Percentiles rank a stretch among this genome's conserved stretches.
Conservation (phyloP, 306 rosid species). For the Rosa persica region DNA sequence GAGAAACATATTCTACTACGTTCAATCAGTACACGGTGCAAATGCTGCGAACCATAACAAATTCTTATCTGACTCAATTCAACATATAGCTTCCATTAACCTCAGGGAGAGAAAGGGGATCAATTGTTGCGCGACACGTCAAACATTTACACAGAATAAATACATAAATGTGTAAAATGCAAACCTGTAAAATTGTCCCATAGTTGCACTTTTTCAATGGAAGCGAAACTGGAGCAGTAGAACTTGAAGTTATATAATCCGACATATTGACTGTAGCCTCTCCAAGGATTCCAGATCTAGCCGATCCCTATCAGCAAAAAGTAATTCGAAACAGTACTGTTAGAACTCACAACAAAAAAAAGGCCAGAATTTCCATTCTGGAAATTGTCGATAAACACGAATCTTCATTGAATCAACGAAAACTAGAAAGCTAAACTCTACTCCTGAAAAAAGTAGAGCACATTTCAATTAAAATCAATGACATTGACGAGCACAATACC, state of each 20-base stretch:
- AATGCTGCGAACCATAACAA: not conserved
- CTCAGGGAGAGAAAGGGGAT: not conserved
- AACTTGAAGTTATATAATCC: constrained; percentile 29
- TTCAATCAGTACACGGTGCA: not conserved
- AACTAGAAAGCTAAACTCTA: not conserved
- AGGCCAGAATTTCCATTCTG: no score
- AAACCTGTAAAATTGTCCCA: constrained; percentile 42
- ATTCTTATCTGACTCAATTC: not conserved
- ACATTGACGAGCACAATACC: constrained; percentile 29
- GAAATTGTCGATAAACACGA: not conserved
- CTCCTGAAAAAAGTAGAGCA: not conserved
- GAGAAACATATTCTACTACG: not conserved
- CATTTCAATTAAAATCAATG: not conserved
- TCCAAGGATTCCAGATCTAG: constrained; percentile 46
- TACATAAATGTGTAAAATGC: not conserved
- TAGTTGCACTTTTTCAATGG: constrained; percentile 39
- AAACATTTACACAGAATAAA: not conserved
- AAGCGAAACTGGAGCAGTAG: constrained; percentile 36
- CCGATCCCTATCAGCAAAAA: constrained; percentile 36
- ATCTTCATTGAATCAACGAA: not conserved
- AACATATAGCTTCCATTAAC: not conserved
- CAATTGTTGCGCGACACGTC: not conserved
- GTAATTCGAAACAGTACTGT: not conserved
- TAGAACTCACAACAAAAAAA: not conserved
- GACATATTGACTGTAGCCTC: constrained; percentile 42